Conservation (phyloP, 148 eudicot species). For the Bassia scoparia region DNA sequence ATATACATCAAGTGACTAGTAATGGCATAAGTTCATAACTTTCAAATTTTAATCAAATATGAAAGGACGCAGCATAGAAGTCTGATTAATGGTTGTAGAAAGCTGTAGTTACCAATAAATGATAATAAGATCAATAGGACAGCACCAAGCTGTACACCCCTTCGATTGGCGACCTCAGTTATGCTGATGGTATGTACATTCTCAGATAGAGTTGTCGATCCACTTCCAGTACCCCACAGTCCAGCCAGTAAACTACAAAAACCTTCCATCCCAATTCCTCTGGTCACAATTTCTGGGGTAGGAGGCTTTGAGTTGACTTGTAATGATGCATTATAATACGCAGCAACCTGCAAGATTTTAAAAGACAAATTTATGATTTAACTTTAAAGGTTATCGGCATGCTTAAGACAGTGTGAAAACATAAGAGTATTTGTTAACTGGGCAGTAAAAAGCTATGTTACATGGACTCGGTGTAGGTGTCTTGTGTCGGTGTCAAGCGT, state of each 20-base stretch:
- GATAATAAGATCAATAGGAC: slow-evolving; percentile 66
- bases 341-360: slow-evolving; percentile 52
- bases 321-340: slow-evolving; percentile 70
- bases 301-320: slow-evolving; percentile 72
- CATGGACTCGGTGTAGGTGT: too few species aligned
- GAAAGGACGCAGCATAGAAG: background rate
- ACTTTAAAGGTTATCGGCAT: background rate
- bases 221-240: slow-evolving; percentile 92
- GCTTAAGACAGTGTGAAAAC: background rate
- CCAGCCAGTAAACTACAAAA: slow-evolving; percentile 88
- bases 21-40: background rate
- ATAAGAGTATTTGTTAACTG: background rate
- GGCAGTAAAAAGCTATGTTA: too few species aligned
- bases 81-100: background rate
- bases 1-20: background rate
- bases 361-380: background rate
- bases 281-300: slow-evolving; percentile 65
- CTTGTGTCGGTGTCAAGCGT: too few species aligned
- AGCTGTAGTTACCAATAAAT: slow-evolving; percentile 49
- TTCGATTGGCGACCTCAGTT: slow-evolving; percentile 75
- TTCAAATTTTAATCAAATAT: background rate
- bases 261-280: slow-evolving; percentile 95
- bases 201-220: slow-evolving; percentile 85
- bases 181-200: slow-evolving; percentile 71
- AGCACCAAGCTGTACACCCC: slow-evolving; percentile 73